Evolutionary conservation across 306 rosid species (phyloP).

Genomic region (Trichosanthes truncata): DNA sequence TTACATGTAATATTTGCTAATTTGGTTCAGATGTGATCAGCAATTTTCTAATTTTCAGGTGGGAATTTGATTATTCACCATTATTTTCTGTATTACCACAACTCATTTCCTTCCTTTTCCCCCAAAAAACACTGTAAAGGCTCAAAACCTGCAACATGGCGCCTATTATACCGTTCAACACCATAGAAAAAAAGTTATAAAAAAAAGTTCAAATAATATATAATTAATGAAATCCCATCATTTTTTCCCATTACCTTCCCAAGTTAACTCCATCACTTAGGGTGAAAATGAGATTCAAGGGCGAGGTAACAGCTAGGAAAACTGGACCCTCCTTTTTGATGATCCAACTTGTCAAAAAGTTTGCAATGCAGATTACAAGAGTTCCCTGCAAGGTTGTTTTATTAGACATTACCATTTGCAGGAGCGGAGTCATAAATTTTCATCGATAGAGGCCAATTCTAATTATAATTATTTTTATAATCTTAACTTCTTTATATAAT

Average conservation of each 20-base stretch:
- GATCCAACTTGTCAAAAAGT: not conserved
- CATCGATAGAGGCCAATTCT: too few species aligned
- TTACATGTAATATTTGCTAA: too few species aligned
- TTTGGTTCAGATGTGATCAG: too few species aligned
- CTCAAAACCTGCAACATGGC: constrained; percentile 44
- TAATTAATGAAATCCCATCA: too few species aligned
- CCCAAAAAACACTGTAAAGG: constrained; percentile 71
- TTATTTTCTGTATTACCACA: not conserved
- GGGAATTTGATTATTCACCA: too few species aligned
- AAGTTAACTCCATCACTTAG: not conserved
- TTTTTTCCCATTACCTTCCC: not conserved
- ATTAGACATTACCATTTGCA: too few species aligned
- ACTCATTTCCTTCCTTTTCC: constrained; percentile 48
- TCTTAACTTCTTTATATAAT: too few species aligned
- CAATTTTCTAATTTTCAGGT: too few species aligned
- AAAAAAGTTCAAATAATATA: too few species aligned
- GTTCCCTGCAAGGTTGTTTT: not conserved
- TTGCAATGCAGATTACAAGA: not conserved
- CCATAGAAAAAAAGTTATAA: not conserved
- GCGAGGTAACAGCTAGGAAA: constrained; percentile 8
- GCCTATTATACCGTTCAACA: constrained; percentile 40
- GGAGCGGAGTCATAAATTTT: too few species aligned
- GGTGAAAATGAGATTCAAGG: constrained; percentile 3
- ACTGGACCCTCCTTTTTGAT: constrained; percentile 7
- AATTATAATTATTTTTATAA: too few species aligned